These are phyloP conservation scores for Ziziphus jujuba DNA, from an alignment of 306 rosid genomes.

Conservation along the genomic window DNA sequence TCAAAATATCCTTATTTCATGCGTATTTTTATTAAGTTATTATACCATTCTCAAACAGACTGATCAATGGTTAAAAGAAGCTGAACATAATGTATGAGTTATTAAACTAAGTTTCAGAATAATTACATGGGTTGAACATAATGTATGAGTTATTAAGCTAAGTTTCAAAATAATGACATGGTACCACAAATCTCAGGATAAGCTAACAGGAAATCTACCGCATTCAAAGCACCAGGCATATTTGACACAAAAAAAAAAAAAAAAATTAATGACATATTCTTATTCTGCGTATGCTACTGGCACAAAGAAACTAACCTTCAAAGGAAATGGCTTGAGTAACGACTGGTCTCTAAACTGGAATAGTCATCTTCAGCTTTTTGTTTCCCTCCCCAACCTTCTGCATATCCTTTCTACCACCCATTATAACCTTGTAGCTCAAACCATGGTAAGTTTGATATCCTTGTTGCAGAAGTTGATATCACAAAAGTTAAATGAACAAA, in stretches of 20 bases:
- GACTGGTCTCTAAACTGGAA: too few species aligned
- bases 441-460: constrained; percentile 30
- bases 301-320: constrained; percentile 47
- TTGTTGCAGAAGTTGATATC: constrained; percentile 26
- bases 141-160: too few species aligned
- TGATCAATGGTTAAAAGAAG: background rate
- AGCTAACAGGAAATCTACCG: too few species aligned
- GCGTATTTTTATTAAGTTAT: background rate
- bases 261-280: too few species aligned
- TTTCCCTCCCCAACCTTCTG: constrained; percentile 24
- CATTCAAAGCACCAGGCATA: too few species aligned
- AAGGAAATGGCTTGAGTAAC: constrained; percentile 46
- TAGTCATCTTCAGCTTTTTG: constrained; percentile 37
- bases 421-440: constrained; percentile 45
- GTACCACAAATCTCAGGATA: too few species aligned
- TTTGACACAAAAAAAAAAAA: too few species aligned
- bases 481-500: background rate
- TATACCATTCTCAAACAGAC: background rate
- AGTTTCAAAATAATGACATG: background rate
- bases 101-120: background rate
- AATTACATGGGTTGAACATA: background rate
- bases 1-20: background rate
- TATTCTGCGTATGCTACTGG: background rate
- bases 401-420: constrained; percentile 50
- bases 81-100: background rate